Conservation (phyloP, 2,329 filamentous ascomycete species). For the Neofusicoccum umdonicola region DNA sequence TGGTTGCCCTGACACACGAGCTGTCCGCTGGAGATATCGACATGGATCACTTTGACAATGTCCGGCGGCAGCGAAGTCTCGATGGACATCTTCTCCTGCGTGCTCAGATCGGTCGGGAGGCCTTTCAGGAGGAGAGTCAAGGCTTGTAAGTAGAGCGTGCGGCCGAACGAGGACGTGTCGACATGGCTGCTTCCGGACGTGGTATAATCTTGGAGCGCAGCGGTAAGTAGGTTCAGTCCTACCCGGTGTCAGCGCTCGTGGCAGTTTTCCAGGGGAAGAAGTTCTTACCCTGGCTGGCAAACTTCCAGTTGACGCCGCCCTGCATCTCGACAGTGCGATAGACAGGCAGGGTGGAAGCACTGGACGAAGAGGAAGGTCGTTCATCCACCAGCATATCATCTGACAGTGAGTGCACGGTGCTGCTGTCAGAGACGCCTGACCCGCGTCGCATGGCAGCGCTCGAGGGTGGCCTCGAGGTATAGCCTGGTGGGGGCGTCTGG, state of each 20-base stretch:
- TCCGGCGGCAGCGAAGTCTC: slow-evolving; percentile 50
- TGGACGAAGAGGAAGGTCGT: slow-evolving; percentile 21
- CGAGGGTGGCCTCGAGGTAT: slow-evolving; percentile 29
- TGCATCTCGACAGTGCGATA: slow-evolving; percentile 28
- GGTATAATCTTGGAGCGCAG: slow-evolving; percentile 47
- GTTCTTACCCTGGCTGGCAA: slow-evolving; percentile 49
- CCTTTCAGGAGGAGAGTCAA: slow-evolving; percentile 63
- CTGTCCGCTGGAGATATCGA: slow-evolving; percentile 23
- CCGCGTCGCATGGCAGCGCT: slow-evolving; percentile 23
- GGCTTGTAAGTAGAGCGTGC: slow-evolving; percentile 64
- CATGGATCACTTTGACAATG: slow-evolving; percentile 20
- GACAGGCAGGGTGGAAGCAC: slow-evolving; percentile 22
- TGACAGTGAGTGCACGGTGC: slow-evolving; percentile 5
- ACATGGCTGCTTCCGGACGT: slow-evolving; percentile 27
- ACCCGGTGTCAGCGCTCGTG: neutral
- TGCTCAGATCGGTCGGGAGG: slow-evolving; percentile 57
- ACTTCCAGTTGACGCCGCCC: slow-evolving; percentile 51
- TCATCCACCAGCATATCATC: slow-evolving; percentile 14
- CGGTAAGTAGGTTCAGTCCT: slow-evolving; percentile 50
- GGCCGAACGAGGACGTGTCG: slow-evolving; percentile 48
- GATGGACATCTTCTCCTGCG: slow-evolving; percentile 54
- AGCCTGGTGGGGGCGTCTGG: slow-evolving; percentile 38
- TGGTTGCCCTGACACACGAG: slow-evolving; percentile 15
- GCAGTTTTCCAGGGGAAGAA: neutral
- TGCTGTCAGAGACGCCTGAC: slow-evolving; percentile 22